These are phyloP conservation scores for Fusarium acutatum DNA, from an alignment of 2,329 filamentous ascomycete species.

Conservation along the genomic window DNA sequence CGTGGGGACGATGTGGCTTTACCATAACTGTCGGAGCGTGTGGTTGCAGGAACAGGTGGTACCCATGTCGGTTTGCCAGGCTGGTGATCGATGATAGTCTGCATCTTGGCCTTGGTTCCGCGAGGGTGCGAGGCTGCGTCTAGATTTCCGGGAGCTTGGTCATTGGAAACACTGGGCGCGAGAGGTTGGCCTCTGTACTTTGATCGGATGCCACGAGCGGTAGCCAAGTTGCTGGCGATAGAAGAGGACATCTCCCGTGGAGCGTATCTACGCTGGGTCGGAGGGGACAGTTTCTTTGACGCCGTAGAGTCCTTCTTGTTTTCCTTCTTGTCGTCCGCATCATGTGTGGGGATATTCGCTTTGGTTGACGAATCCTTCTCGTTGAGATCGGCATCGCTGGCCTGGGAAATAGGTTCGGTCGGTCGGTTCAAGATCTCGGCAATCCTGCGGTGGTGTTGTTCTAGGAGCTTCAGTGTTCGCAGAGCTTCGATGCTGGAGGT, in stretches of 20 bases:
- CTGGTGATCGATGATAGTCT: slow-evolving; percentile 63
- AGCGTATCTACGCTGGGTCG: slow-evolving; percentile 60
- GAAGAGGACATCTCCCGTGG: slow-evolving; percentile 79
- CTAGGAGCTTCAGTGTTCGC: slow-evolving; percentile 83
- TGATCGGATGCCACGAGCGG: slow-evolving; percentile 79
- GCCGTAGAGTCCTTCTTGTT: slow-evolving; percentile 32
- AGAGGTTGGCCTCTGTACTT: slow-evolving; percentile 72
- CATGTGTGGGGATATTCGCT: slow-evolving; percentile 23
- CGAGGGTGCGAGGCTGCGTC: slow-evolving; percentile 64
- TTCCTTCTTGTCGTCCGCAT: slow-evolving; percentile 37
- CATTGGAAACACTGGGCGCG: slow-evolving; percentile 76
- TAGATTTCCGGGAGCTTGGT: slow-evolving; percentile 76
- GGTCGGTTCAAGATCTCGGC: slow-evolving; percentile 82
- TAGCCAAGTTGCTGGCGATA: slow-evolving; percentile 88
- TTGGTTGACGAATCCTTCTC: slow-evolving; percentile 44
- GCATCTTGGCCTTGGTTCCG: slow-evolving; percentile 62
- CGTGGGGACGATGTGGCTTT: slow-evolving; percentile 40
- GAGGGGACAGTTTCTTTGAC: slow-evolving; percentile 43
- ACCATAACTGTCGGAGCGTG: slow-evolving; percentile 38
- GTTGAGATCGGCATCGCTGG: slow-evolving; percentile 35
- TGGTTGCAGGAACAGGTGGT: slow-evolving; percentile 49
- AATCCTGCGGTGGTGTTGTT: slow-evolving; percentile 86
- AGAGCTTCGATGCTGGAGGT: slow-evolving; percentile 78
- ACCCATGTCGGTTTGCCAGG: slow-evolving; percentile 63
- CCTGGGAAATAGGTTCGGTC: slow-evolving; percentile 52